Base-by-base conservation (phyloP, 257 asterid genomes). In the Avicennia marina region DNA sequence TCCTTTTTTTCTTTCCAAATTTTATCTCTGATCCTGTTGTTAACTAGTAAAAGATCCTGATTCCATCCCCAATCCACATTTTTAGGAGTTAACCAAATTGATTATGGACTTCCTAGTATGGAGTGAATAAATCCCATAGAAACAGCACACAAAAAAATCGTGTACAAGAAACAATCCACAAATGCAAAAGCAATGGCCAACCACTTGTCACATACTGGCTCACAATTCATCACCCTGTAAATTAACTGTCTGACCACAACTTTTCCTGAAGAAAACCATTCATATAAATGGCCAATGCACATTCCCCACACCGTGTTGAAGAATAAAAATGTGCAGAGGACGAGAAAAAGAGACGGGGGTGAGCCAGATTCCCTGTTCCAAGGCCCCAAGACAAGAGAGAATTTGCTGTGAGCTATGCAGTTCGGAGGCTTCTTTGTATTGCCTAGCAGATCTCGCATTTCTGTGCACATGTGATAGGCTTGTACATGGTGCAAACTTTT, bases 381-480 rank as follows among this genome's bases (percentile, higher is more conserved):
- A 15, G 34, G 21, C 21, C 12, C 11, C 21, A 6, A 49, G 56
- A 24, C 15, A 26, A 8, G 25, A 51, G 24, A 36, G 12, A 36
- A 24, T 58, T 27, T 26, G 41, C 4, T 78, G 81, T 49, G 85
- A 75, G 58, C 79, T 72, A 0, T 78, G 85, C 61, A 51, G 60
- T 29, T 60, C 72, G 39, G 56, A 41, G 16, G 85, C 85, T 11
- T 33, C 56, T 9, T 48, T 72, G 12, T 75, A 69, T 54, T 78
- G 85, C 72, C 68, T 62, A 44, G 81, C 81, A 18, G 85, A 78
- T 63, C 70, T 57, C 50, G 85, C 82, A 10, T 75, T 72, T 66
- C 70, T 78, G n/a, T 78, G 85, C 70, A 43, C 51, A 53, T 78
- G 85, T 50, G 85, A 78, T 49, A 55, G 54, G 15, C 60, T 66